Evolutionary conservation across 768 basidiomycete genomes (phyloP).

Genomic region (Tylopilus felleus): DNA sequence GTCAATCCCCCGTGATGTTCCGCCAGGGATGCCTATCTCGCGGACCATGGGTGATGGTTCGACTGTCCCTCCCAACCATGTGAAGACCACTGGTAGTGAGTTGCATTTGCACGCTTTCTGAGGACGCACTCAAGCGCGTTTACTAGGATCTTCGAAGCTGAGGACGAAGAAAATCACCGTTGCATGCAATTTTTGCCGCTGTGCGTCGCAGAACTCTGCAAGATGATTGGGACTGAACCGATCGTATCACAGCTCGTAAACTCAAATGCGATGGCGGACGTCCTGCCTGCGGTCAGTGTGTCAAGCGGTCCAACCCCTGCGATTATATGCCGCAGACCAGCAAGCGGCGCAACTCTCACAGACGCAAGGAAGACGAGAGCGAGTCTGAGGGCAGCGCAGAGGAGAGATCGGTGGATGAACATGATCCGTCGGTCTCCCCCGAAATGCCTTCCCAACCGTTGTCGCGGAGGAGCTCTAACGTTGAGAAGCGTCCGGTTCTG

Average conservation of each 20-base stretch:
- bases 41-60: constrained; percentile 39
- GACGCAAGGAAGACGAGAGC: constrained; percentile 58
- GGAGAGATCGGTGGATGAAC: constrained; percentile 49
- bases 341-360: constrained; percentile 66
- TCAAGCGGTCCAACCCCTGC: constrained; percentile 73
- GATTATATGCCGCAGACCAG: constrained; percentile 74
- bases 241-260: constrained; percentile 61
- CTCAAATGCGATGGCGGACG: constrained; percentile 86
- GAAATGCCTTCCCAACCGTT: constrained; percentile 35
- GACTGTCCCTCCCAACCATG: constrained; percentile 26
- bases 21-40: constrained; percentile 40
- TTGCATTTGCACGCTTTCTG: constrained; percentile 8
- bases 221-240: constrained; percentile 17
- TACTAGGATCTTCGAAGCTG: constrained; percentile 56
- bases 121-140: constrained; percentile 14
- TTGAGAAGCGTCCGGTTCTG: constrained; percentile 34
- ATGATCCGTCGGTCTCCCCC: constrained; percentile 57
- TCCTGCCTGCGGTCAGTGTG: constrained; percentile 78
- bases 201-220: constrained; percentile 44
- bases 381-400: constrained; percentile 65
- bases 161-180: constrained; percentile 85
- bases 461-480: constrained; percentile 36
- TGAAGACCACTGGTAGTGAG: constrained; percentile 38
- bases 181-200: constrained; percentile 89
- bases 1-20: constrained; percentile 46